These are phyloP conservation scores for Globisporangium carolinianum DNA, from an alignment of 352 stramenopile species.

Conservation along the genomic window DNA sequence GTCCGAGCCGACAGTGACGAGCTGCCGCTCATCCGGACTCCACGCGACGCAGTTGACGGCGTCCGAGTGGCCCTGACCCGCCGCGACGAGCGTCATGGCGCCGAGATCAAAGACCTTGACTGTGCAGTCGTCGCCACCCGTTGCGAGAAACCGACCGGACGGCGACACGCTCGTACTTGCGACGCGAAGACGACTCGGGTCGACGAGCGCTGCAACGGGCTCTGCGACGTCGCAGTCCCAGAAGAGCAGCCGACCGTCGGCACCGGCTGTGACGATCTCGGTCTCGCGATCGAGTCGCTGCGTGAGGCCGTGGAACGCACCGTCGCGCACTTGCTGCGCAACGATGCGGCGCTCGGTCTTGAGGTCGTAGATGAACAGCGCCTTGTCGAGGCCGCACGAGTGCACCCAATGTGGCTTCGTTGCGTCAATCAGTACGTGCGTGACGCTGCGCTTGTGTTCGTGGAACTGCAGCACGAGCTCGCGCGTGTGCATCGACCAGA, in stretches of 20 bases:
- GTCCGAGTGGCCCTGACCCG: conserved; percentile 58
- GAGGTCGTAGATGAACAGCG: conserved; percentile 90
- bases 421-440: conserved; percentile 74
- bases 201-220: conserved; percentile 48
- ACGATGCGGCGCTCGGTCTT: conserved; percentile 78
- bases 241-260: conserved; percentile 75
- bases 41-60: conserved; percentile 70
- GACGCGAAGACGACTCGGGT: conserved; percentile 36
- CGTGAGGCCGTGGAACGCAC: conserved; percentile 72
- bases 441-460: conserved; percentile 83
- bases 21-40: conserved; percentile 88
- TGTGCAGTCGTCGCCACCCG: conserved; percentile 71
- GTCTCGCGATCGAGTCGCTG: conserved; percentile 87
- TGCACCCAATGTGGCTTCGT: conserved; percentile 78
- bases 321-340: conserved; percentile 70
- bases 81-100: conserved; percentile 38
- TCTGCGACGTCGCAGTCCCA: conserved; percentile 90
- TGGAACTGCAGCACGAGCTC: conserved; percentile 89
- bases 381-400: conserved; percentile 78
- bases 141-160: conserved; percentile 71
- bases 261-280: conserved; percentile 85
- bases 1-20: conserved; percentile 86
- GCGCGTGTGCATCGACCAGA: conserved; percentile 81
- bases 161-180: conserved; percentile 45
- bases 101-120: conserved; percentile 77